These are phyloP conservation scores for Barbarea vulgaris DNA, from an alignment of 345 rosid genomes.

Conservation along the genomic window DNA sequence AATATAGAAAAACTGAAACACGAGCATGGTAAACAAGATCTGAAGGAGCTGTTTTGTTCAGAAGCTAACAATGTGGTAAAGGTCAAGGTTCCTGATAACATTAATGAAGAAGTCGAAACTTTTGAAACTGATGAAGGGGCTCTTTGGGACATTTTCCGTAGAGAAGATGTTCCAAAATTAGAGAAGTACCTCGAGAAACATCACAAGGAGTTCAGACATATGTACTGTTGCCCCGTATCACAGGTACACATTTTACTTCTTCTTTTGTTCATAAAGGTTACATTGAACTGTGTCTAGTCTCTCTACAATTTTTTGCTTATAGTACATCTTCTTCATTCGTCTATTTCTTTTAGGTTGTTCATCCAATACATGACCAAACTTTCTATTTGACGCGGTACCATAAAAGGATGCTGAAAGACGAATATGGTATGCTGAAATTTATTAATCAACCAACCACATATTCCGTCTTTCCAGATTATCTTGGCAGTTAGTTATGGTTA, in stretches of 20 bases:
- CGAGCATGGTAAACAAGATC: slow-evolving; percentile 54
- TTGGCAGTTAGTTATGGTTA: too few species aligned
- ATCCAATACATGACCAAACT: slow-evolving; percentile 59
- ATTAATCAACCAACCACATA: too few species aligned
- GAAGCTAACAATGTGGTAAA: slow-evolving; percentile 4
- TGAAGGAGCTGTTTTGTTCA: slow-evolving; percentile 47
- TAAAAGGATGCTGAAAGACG: slow-evolving; percentile 65
- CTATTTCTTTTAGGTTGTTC: background rate
- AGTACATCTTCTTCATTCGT: too few species aligned
- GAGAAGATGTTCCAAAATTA: slow-evolving; percentile 69
- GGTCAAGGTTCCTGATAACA: background rate
- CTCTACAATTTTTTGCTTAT: too few species aligned
- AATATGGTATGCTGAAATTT: slow-evolving; percentile 50
- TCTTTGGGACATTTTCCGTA: slow-evolving; percentile 70
- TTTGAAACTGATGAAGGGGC: slow-evolving; percentile 56
- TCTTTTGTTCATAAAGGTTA: too few species aligned
- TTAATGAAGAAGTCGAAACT: background rate
- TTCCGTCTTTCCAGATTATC: too few species aligned
- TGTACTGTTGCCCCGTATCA: slow-evolving; percentile 49
- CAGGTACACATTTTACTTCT: too few species aligned
- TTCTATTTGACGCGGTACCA: slow-evolving; percentile 62
- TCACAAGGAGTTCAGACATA: slow-evolving; percentile 69
- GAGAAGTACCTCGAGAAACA: slow-evolving; percentile 61
- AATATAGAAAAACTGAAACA: slow-evolving; percentile 46
- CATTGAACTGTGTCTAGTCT: too few species aligned